These are phyloP conservation scores for Boletus subcaerulescens DNA, from an alignment of 768 basidiomycete genomes.

Conservation along the genomic window DNA sequence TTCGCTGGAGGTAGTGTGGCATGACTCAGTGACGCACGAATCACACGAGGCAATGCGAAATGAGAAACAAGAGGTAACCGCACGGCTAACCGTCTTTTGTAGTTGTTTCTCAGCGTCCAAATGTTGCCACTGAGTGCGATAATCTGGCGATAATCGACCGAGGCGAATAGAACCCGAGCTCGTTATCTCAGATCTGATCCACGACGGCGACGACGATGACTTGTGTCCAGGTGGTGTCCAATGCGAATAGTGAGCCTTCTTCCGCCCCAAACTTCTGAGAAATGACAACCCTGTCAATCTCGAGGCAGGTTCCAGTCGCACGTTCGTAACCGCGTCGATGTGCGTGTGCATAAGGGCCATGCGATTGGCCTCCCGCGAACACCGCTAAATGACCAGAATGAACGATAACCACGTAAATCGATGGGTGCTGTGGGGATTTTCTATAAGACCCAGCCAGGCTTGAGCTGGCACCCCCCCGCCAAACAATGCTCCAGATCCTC, in stretches of 20 bases:
- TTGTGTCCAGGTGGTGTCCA: too few relatives aligned
- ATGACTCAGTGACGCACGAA: not conserved
- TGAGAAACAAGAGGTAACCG: too few relatives aligned
- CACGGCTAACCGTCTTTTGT: too few relatives aligned
- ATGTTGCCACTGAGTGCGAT: too few relatives aligned
- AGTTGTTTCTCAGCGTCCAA: too few relatives aligned
- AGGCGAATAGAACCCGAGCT: too few relatives aligned
- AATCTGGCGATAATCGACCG: too few relatives aligned
- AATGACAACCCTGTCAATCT: not conserved
- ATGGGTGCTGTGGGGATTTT: not conserved
- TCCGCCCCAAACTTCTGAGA: not conserved
- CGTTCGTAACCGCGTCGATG: not conserved
- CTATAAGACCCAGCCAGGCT: conserved; percentile 7
- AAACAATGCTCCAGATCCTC: conserved; percentile 1
- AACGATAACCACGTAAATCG: not conserved
- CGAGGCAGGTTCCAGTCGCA: not conserved
- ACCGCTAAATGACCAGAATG: too few relatives aligned
- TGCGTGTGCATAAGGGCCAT: not conserved
- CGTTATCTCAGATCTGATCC: too few relatives aligned
- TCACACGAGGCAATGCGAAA: too few relatives aligned
- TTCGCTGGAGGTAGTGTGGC: conserved; percentile 20
- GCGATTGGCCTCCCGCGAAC: not conserved
- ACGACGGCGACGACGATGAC: too few relatives aligned
- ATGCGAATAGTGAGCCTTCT: too few relatives aligned
- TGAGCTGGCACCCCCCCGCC: not conserved